A percentile compares a stretch with the other conserved stretches of the same genome.
Evolutionary conservation across 148 eudicot genomes (phyloP).

Genomic region (Cornus suecica): DNA sequence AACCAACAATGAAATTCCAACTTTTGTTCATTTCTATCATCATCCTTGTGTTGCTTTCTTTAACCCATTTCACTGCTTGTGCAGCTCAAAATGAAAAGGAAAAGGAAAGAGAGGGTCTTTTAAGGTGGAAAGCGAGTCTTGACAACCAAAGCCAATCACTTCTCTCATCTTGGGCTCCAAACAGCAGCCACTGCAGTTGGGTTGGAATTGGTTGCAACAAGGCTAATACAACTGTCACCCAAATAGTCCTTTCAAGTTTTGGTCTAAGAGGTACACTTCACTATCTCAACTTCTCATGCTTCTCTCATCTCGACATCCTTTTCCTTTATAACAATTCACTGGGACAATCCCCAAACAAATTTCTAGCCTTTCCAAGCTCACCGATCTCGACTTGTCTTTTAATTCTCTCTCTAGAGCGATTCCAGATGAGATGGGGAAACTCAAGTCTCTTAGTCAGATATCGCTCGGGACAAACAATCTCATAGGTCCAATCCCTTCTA

Average conservation of each 20-base stretch:
- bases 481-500: constrained; percentile 8
- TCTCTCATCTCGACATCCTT: constrained; percentile 5
- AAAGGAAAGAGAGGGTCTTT: too few relatives aligned
- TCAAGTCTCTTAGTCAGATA: too few relatives aligned
- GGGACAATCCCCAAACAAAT: neutral
- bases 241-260: neutral
- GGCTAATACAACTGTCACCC: neutral
- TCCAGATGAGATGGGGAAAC: neutral
- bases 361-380: neutral
- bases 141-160: too few relatives aligned
- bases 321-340: constrained; percentile 2
- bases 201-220: constrained; percentile 15
- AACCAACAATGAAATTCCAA: too few relatives aligned
- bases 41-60: too few relatives aligned
- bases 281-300: constrained; percentile 5
- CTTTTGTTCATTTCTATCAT: too few relatives aligned
- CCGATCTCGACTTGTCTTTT: neutral
- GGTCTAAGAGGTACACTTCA: constrained; percentile 16
- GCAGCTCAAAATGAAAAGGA: too few relatives aligned
- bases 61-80: too few relatives aligned
- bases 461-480: neutral
- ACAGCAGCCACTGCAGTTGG: constrained; percentile 16
- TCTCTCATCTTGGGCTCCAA: too few relatives aligned
- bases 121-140: too few relatives aligned
- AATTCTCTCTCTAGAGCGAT: neutral